phyloP scores from a whole-genome alignment of 2,329 filamentous ascomycete genomes.

The Aspergillus proliferans region DNA sequence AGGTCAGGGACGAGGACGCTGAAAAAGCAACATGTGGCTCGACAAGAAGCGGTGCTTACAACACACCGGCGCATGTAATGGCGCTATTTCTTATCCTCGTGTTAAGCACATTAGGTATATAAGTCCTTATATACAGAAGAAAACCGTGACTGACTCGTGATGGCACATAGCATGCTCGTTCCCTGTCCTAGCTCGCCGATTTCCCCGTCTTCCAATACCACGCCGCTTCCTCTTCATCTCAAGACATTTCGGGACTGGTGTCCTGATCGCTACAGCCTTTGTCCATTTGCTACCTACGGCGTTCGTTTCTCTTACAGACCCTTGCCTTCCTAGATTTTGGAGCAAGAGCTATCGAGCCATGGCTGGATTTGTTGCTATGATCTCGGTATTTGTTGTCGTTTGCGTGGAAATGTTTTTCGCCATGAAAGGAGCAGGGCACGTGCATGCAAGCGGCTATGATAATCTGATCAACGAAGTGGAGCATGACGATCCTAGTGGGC shows the following conservation, averaged over 20 bases:
- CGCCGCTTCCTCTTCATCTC: constrained; percentile 54
- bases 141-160: constrained; percentile 4
- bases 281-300: constrained; percentile 58
- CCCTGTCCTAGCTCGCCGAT: constrained; percentile 54
- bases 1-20: constrained; percentile 9
- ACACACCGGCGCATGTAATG: constrained; percentile 61
- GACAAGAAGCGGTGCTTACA: constrained; percentile 45
- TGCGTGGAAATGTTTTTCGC: constrained; percentile 85
- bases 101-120: constrained; percentile 41
- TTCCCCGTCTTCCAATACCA: constrained; percentile 55
- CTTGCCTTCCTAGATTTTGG: constrained; percentile 71
- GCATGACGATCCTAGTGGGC: constrained; percentile 12
- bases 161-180: constrained; percentile 50
- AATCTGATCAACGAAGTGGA: constrained; percentile 30
- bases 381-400: constrained; percentile 74
- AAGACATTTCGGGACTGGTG: constrained; percentile 54
- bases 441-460: constrained; percentile 51
- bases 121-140: neutral
- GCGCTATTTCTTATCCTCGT: constrained; percentile 61
- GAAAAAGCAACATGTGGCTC: constrained; percentile 31
- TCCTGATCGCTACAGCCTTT: constrained; percentile 53
- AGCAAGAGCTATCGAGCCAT: constrained; percentile 72
- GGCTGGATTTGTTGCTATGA: constrained; percentile 75
- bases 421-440: constrained; percentile 57
- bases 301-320: constrained; percentile 54